phyloP scores from a whole-genome alignment of 1,284 basidiomycete species.

The Phenoliferia sp. region DNA sequence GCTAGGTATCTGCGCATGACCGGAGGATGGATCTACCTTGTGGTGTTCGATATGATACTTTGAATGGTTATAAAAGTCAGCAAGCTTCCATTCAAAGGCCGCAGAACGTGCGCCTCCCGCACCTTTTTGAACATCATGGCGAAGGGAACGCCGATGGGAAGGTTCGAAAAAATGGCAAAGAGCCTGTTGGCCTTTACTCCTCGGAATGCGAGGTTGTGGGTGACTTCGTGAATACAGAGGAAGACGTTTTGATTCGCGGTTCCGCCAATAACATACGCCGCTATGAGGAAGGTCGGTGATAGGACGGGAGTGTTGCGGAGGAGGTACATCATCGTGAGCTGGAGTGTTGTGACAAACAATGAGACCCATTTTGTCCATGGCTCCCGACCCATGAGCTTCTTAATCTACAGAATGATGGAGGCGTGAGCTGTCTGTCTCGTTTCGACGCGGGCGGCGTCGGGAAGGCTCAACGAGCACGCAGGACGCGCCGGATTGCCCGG shows the following conservation, averaged over 20 bases:
- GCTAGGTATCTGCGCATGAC: constrained; percentile 10
- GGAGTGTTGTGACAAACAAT: constrained; percentile 68
- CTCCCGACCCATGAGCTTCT: constrained; percentile 91
- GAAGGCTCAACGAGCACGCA: background rate
- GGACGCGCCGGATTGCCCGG: background rate
- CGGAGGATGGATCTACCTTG: constrained; percentile 16
- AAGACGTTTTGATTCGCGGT: constrained; percentile 97
- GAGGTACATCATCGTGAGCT: constrained; percentile 61
- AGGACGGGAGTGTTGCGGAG: constrained; percentile 64
- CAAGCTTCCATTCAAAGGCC: too few species aligned
- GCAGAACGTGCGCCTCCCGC: background rate
- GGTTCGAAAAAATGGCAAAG: constrained; percentile 83
- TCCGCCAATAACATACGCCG: constrained; percentile 83
- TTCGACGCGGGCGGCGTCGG: background rate
- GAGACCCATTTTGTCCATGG: constrained; percentile 85
- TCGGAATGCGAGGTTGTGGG: constrained; percentile 92
- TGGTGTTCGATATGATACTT: constrained; percentile 35
- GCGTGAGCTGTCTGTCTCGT: background rate
- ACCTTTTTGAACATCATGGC: constrained; percentile 81
- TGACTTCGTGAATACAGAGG: constrained; percentile 96
- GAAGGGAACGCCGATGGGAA: constrained; percentile 91
- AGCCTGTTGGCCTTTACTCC: constrained; percentile 76
- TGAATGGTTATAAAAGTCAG: too few species aligned
- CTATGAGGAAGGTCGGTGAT: constrained; percentile 66
- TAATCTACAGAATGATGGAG: constrained; percentile 55